Evolutionary conservation across 805 yeast species (phyloP).

Genomic region (Saturnispora besseyi): DNA sequence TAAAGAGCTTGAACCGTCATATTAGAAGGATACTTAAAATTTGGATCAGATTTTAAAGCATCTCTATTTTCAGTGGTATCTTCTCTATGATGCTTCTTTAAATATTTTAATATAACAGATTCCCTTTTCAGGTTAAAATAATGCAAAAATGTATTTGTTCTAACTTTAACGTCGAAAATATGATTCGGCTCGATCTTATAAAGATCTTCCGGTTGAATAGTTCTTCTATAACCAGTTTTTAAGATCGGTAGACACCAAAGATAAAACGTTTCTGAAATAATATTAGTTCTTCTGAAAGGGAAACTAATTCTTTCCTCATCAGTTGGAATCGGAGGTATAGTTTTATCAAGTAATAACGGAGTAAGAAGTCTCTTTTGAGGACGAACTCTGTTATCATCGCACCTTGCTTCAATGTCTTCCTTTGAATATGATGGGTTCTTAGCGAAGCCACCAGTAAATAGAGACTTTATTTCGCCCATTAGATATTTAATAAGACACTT

Average conservation of each 20-base stretch:
- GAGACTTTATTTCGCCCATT: slow-evolving; percentile 3
- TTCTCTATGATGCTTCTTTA: slow-evolving; percentile 24
- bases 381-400: slow-evolving; percentile 16
- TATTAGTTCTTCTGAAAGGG: slow-evolving; percentile 34
- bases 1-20: slow-evolving; percentile 41
- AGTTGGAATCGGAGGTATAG: slow-evolving; percentile 45
- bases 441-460: slow-evolving; percentile 6
- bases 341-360: slow-evolving; percentile 22
- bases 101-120: slow-evolving; percentile 26
- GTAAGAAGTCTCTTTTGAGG: slow-evolving; percentile 31
- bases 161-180: slow-evolving; percentile 32
- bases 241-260: slow-evolving; percentile 64
- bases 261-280: slow-evolving; percentile 39
- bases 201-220: slow-evolving; percentile 58
- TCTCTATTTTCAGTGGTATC: slow-evolving; percentile 30
- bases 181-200: slow-evolving; percentile 35
- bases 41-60: slow-evolving; percentile 27
- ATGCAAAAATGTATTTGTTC: slow-evolving; percentile 28
- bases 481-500: neutral
- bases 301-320: slow-evolving; percentile 40
- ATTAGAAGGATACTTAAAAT: slow-evolving; percentile 34
- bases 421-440: slow-evolving; percentile 6
- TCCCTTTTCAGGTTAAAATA: slow-evolving; percentile 27
- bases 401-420: slow-evolving; percentile 14
- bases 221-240: slow-evolving; percentile 60